These are phyloP conservation scores for Exsudoporus floridanus DNA, from an alignment of 1,284 basidiomycete genomes.

Conservation along the genomic window DNA sequence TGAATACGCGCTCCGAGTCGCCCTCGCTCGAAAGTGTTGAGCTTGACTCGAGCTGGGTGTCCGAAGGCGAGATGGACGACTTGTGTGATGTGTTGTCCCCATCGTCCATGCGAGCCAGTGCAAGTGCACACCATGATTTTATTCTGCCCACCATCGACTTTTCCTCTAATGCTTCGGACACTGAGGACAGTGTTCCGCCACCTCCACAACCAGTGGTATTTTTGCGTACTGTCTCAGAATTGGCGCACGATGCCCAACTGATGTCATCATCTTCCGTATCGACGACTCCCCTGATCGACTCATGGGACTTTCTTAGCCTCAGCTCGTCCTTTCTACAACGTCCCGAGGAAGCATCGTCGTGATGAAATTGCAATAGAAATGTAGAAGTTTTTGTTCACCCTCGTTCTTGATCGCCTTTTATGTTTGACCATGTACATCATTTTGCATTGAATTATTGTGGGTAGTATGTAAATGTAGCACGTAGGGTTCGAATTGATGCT, in stretches of 20 bases:
- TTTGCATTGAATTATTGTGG: neutral
- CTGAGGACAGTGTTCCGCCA: neutral
- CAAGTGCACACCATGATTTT: constrained; percentile 42
- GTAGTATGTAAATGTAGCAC: neutral
- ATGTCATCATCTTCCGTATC: constrained; percentile 1
- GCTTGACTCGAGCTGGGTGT: constrained; percentile 4
- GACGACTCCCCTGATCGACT: neutral
- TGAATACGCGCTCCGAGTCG: neutral
- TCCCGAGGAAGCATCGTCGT: neutral
- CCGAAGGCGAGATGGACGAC: constrained; percentile 7
- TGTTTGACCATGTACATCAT: neutral
- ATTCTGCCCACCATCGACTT: constrained; percentile 71
- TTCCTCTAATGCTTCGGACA: constrained; percentile 36
- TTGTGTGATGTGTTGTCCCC: neutral
- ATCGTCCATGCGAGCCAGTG: constrained; percentile 12
- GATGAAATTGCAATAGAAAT: neutral
- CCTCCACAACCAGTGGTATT: constrained; percentile 21
- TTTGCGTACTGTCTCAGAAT: constrained; percentile 29
- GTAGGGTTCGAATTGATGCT: neutral
- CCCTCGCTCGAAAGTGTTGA: constrained; percentile 6
- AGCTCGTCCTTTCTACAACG: constrained; percentile 23
- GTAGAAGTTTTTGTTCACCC: neutral
- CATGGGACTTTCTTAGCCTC: constrained; percentile 24
- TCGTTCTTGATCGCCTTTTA: neutral
- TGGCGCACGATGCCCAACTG: constrained; percentile 12